Base-by-base conservation (phyloP, 345 rosid genomes). In the Rhodamnia rubescens region DNA sequence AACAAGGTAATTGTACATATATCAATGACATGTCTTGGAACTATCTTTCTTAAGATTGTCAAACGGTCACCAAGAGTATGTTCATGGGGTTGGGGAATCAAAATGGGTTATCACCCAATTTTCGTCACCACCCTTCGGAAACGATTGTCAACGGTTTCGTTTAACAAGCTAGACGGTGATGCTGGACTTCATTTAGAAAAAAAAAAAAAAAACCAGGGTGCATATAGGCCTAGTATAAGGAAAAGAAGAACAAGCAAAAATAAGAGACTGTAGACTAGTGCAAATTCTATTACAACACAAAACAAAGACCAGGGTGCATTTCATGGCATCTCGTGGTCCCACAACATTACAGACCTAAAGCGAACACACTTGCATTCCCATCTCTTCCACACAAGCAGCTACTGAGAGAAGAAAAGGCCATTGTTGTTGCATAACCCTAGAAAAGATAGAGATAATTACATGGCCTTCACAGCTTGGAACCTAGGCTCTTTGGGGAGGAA, bases 401-500 rank as follows among this genome's bases (percentile, higher is more conserved):
- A 22, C 32, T 69, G 44, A 69, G 78, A 32, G 78, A 69, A 69
- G 78, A 32, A 69, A 69, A 69, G 47, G 47, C 78, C 47, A 69
- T 69, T 8, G 78, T 69, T 69, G 20, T 36, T 54, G 24, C 78
- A 69, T 18, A 69, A 69, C 78, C 78, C 78, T 69, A 69, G 16
- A 69, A 64, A 4, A 32, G 42, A 18, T 11, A 32, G 44, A 32
- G 20, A 69, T 18, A 16, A 69, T 69, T 69, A 69, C 78, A 8
- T 18, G 78, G 78, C 78, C 18, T 69, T 69, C 78, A 69, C 78
- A 69, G 99, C 95, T 87, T 89, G 91, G 89, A 97, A 95, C 89
- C 99, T 94, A 7, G 98, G 96, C 74, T 95, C 99, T 85, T 96
- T 97, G 2, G 98, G 91, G 55, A 89, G 95, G 88, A 94, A 97